Percentiles rank a stretch among this genome's conserved stretches.
These are phyloP conservation scores for Capniomyces stellatus DNA, from an alignment of 371 early-diverging fungal genomes.

Conservation along the genomic window DNA sequence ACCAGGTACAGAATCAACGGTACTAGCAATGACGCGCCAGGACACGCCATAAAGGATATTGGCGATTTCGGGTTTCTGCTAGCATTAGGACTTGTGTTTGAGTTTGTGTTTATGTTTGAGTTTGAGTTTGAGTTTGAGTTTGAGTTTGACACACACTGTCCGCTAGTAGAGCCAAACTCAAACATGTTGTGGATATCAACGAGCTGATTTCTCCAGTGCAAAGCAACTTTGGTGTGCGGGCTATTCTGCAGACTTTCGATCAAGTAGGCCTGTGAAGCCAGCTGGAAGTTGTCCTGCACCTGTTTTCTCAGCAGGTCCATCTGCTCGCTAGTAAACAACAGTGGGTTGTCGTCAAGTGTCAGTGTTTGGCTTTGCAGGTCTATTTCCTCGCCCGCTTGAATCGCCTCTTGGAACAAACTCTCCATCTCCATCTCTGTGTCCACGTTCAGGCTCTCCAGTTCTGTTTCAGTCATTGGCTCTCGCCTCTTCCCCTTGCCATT, in stretches of 20 bases:
- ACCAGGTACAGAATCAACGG: background rate
- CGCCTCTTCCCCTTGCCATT: constrained; percentile 17
- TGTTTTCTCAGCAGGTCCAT: constrained; percentile 22
- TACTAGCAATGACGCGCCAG: background rate
- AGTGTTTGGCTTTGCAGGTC: constrained; percentile 23
- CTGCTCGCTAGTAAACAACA: constrained; percentile 19
- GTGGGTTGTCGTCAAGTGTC: constrained; percentile 11
- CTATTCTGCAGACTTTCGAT: constrained; percentile 17
- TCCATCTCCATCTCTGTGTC: constrained; percentile 17
- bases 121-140: too few relatives aligned
- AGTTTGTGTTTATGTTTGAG: too few relatives aligned
- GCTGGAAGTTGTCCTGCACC: constrained; percentile 23
- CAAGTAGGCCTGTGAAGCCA: constrained; percentile 22
- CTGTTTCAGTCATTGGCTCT: constrained; percentile 12
- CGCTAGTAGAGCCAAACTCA: constrained; percentile 3
- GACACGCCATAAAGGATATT: background rate
- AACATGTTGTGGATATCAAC: background rate
- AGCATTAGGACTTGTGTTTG: too few relatives aligned
- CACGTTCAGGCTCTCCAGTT: constrained; percentile 10
- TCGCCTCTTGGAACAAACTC: constrained; percentile 23
- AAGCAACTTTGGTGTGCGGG: constrained; percentile 10
- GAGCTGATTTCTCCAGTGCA: constrained; percentile 22
- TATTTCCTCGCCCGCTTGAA: constrained; percentile 22
- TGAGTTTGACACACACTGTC: constrained; percentile 14
- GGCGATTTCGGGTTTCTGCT: background rate